phyloP scores from a whole-genome alignment of 108 stramenopile species.

The Discostella pseudostelligera region DNA sequence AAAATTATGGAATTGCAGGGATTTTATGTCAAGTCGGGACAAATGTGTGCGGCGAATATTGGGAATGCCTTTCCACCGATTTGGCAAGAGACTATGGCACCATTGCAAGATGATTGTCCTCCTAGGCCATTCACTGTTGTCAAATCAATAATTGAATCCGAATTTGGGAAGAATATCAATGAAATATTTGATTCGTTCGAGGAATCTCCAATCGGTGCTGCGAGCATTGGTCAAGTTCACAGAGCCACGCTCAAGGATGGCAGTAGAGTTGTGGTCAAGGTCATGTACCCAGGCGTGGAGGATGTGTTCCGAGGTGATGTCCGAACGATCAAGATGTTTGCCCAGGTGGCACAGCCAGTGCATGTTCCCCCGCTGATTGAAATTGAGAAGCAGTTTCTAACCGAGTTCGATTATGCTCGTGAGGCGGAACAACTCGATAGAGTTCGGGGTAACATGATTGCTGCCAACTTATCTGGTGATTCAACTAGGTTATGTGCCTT shows the following conservation, averaged over 20 bases:
- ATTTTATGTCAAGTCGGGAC: conserved; percentile 84
- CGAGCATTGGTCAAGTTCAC: conserved; percentile 88
- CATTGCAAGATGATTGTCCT: conserved; percentile 83
- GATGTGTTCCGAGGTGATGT: conserved; percentile 78
- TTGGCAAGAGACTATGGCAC: conserved; percentile 83
- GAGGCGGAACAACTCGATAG: conserved; percentile 68
- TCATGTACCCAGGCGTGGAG: conserved; percentile 83
- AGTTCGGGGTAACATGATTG: conserved; percentile 66
- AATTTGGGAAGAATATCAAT: conserved; percentile 49
- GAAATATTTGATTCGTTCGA: conserved; percentile 71
- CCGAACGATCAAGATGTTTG: conserved; percentile 78
- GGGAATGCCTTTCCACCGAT: conserved; percentile 81
- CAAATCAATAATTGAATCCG: conserved; percentile 57
- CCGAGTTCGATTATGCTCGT: conserved; percentile 90
- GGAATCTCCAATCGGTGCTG: conserved; percentile 77
- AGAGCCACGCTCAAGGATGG: conserved; percentile 70
- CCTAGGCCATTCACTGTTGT: conserved; percentile 61
- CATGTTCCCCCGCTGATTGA: conserved; percentile 85
- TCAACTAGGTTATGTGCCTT: conserved; percentile 48
- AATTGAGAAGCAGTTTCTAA: conserved; percentile 90
- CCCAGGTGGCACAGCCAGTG: conserved; percentile 83
- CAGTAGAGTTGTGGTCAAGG: conserved; percentile 73
- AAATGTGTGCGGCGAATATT: conserved; percentile 83
- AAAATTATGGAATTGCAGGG: conserved; percentile 79
- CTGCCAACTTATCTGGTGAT: conserved; percentile 57